Conservation (phyloP, 768 basidiomycete species). For the Kwoniella pini region DNA sequence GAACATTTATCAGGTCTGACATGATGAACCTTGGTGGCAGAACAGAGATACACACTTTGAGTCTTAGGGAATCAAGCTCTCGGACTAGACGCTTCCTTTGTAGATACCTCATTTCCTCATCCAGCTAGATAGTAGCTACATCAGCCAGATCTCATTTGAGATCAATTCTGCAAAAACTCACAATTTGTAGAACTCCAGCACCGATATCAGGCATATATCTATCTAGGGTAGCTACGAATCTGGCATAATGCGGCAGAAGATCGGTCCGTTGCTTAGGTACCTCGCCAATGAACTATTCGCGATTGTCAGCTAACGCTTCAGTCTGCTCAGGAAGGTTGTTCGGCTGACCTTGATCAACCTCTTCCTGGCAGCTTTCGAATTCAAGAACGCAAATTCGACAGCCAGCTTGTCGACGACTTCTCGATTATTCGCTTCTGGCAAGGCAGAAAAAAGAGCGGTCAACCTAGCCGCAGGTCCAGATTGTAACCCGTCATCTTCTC, state of each 20-base stretch:
- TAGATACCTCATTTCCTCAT: slow-evolving; percentile 94
- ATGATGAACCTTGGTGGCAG: background rate
- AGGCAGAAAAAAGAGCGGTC: slow-evolving; percentile 80
- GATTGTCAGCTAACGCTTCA: background rate
- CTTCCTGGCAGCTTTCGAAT: slow-evolving; percentile 94
- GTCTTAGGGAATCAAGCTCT: slow-evolving; percentile 78
- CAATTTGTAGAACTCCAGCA: slow-evolving; percentile 72
- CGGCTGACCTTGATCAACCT: slow-evolving; percentile 73
- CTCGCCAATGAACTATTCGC: slow-evolving; percentile 62
- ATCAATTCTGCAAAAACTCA: slow-evolving; percentile 57
- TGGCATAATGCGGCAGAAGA: slow-evolving; percentile 86
- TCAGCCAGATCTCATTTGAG: background rate
- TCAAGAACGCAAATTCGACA: slow-evolving; percentile 92
- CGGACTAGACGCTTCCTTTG: slow-evolving; percentile 91
- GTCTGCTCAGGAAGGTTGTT: background rate
- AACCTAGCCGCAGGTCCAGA: slow-evolving; percentile 87
- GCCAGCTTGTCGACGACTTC: slow-evolving; percentile 88
- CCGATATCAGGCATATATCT: slow-evolving; percentile 94
- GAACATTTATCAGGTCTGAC: background rate
- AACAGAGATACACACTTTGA: slow-evolving; percentile 63
- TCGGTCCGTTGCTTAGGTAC: slow-evolving; percentile 86
- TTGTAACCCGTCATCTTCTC: slow-evolving; percentile 65
- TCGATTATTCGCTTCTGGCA: slow-evolving; percentile 92
- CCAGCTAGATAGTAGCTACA: slow-evolving; percentile 62
- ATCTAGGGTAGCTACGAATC: slow-evolving; percentile 82